phyloP scores from a whole-genome alignment of 2,329 filamentous ascomycete genomes.

The Chaetomium sp. region DNA sequence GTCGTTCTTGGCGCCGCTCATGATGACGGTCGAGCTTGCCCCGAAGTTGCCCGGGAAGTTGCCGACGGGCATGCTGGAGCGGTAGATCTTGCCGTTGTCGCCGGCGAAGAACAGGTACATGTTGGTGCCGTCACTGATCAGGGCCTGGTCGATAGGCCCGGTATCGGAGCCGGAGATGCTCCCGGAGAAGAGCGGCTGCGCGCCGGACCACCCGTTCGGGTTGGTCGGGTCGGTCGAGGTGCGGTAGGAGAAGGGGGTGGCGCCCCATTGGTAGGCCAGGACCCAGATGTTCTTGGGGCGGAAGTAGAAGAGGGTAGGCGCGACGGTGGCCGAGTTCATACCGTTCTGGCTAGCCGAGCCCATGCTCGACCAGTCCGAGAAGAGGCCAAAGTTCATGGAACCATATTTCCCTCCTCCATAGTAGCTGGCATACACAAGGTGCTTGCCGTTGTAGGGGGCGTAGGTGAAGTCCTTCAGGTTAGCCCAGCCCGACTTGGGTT shows the following conservation, averaged over 20 bases:
- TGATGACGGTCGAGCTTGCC: slow-evolving; percentile 49
- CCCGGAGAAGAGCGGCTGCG: slow-evolving; percentile 59
- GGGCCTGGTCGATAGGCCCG: slow-evolving; percentile 63
- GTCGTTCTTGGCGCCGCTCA: slow-evolving; percentile 57
- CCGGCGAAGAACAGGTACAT: slow-evolving; percentile 71
- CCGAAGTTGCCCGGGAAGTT: slow-evolving; percentile 66
- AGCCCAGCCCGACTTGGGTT: slow-evolving; percentile 56
- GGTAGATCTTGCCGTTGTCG: slow-evolving; percentile 68
- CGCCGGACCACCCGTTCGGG: slow-evolving; percentile 57
- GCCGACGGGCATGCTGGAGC: slow-evolving; percentile 61
- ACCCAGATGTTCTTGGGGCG: slow-evolving; percentile 63
- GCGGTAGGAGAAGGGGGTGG: slow-evolving; percentile 60
- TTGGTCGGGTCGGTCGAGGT: slow-evolving; percentile 62
- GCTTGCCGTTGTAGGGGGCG: slow-evolving; percentile 57
- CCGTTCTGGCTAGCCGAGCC: slow-evolving; percentile 53
- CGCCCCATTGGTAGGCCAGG: slow-evolving; percentile 65
- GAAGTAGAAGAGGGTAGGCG: slow-evolving; percentile 66
- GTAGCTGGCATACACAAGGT: slow-evolving; percentile 62
- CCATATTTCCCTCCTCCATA: slow-evolving; percentile 53
- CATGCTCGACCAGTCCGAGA: slow-evolving; percentile 58
- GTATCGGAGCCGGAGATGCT: slow-evolving; percentile 53
- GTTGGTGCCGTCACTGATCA: slow-evolving; percentile 61
- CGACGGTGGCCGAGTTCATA: slow-evolving; percentile 53
- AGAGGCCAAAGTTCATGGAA: slow-evolving; percentile 60
- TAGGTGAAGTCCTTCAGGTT: slow-evolving; percentile 63